Percentiles rank a stretch among this genome's conserved stretches.
These are phyloP conservation scores for Solanum virginianum DNA, from an alignment of 257 asterid genomes.

Conservation along the genomic window DNA sequence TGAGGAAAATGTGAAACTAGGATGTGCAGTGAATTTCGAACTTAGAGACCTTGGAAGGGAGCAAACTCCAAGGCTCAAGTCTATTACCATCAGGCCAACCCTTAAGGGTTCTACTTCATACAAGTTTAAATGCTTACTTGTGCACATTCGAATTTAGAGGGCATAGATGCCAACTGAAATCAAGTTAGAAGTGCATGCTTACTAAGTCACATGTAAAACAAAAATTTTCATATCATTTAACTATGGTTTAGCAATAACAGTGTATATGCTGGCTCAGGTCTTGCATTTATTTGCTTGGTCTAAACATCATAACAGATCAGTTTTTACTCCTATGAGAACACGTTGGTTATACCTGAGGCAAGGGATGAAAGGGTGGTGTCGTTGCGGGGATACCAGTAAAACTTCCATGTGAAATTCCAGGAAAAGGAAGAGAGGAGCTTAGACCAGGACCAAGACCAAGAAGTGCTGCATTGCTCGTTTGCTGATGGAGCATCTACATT, in stretches of 20 bases:
- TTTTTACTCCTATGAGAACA: not conserved
- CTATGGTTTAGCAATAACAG: not conserved
- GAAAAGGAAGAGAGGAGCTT: conserved; percentile 39
- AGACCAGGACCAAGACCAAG: conserved; percentile 39
- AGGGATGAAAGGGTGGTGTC: conserved; percentile 30
- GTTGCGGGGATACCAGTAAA: conserved; percentile 27
- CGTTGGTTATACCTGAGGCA: conserved; percentile 46
- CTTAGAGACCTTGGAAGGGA: too few species aligned
- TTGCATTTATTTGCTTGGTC: not conserved
- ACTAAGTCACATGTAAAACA: not conserved
- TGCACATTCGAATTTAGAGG: not conserved
- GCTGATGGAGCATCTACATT: conserved; percentile 57
- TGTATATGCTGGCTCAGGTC: not conserved
- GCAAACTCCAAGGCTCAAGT: too few species aligned
- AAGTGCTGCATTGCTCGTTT: conserved; percentile 25
- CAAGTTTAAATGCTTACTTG: not conserved
- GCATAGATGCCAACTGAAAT: not conserved
- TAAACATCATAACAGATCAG: not conserved
- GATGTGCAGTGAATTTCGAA: not conserved
- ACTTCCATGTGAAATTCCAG: conserved; percentile 40
- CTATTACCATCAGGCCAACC: too few species aligned
- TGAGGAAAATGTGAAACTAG: not conserved
- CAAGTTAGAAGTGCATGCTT: not conserved
- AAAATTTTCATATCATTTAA: not conserved
- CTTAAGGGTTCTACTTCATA: not conserved